Base-by-base conservation (phyloP, 495 filamentous ascomycete species). In the Hypoxylon subgilvum region DNA sequence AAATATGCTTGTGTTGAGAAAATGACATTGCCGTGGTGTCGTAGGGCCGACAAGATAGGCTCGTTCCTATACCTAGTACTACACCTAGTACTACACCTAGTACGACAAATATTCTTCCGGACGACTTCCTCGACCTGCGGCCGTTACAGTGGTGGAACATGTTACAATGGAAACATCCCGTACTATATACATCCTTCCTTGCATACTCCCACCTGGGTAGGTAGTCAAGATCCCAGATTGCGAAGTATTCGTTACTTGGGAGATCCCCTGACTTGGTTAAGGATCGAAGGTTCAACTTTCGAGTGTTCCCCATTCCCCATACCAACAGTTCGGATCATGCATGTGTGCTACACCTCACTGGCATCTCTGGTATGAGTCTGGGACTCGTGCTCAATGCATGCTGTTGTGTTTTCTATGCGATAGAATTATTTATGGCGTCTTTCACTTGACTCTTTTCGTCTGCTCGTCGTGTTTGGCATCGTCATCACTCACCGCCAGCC, bases 401-500 rank as follows among this genome's bases (percentile, higher is more conserved):
- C 8, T 12, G 14, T 35, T 16, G 27, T 16, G 10, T 36, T 44
- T 32, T 19, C 4, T n/a, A 35, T n/a, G 13, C 3, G 4, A 41
- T 47, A 17, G 25, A 61, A 48, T 48, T 41, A 39, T 41, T 60
- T 23, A 41, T 52, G 23, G 43, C 18, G 2, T 13, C 53, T 21
- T 48, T 25, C 17, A 44, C 35, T 48, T 25, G 23, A 43, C 32
- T 47, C 10, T 16, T 36, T 34, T 50, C 43, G 42, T 44, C 28
- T 43, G n/a, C 39, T 58, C 23, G 54, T 50, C 54, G 61, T 50
- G 36, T 64, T 49, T 21, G 49, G 44, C n/a, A 64, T 64, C 61
- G 61, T 58, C 61, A 64, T 64, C 61, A 50, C 36, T 55, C 35
- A 57, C n/a, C 42, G 35, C 14, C 22, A 44, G 52, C 49, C 19